Base-by-base conservation (phyloP, 169 alveolate species). In the Plasmodium coatneyi region DNA sequence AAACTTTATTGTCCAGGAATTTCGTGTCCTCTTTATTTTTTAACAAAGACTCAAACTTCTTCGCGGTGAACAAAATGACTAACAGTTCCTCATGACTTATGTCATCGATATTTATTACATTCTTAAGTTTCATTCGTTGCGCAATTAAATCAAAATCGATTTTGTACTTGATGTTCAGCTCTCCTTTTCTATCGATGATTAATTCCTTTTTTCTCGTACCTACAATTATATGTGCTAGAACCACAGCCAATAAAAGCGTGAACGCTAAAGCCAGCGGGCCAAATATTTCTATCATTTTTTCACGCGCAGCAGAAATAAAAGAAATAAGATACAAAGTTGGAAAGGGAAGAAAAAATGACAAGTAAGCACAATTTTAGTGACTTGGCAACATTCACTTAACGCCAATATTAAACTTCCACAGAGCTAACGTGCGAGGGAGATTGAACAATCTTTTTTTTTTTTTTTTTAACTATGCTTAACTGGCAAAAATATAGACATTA, bases 91-190 rank as follows among this genome's bases (percentile, higher is more conserved):
- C 94, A 32, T 89, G 89, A 39, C 52, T 66, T 71, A 89, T 80
- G 71, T 89, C 94, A 66, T 89, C 94, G 34, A 89, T 66, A 56
- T 89, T 89, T 72, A 89, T 89, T 28, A 89, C 89, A 79, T 78
- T 52, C 36, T 79, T 89, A 60, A 70, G 41, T 89, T 89, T 89
- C 94, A 89, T 89, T 72, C 71, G 66, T 43, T 41, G 60, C 14
- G 81, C 72, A 39, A 89, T 66, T 41, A 36, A 39, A 89, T 89
- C 82, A 46, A 89, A 25, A 66, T 89, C 82, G 16, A 89, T 78
- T 36, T 89, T 79, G 49, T 79, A 89, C 54, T 79, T 89, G 22
- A 3, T 89, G 46, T 66, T 89, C 16, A 80, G 46, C 34, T 89
- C 56, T 56, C 28, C 12, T 43, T 60, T 60, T 19, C 71, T 34